A percentile compares a stretch with the other conserved stretches of the same genome.
These are phyloP conservation scores for Cladosporium sp. DNA, from an alignment of 2,329 filamentous ascomycete genomes.

Conservation along the genomic window DNA sequence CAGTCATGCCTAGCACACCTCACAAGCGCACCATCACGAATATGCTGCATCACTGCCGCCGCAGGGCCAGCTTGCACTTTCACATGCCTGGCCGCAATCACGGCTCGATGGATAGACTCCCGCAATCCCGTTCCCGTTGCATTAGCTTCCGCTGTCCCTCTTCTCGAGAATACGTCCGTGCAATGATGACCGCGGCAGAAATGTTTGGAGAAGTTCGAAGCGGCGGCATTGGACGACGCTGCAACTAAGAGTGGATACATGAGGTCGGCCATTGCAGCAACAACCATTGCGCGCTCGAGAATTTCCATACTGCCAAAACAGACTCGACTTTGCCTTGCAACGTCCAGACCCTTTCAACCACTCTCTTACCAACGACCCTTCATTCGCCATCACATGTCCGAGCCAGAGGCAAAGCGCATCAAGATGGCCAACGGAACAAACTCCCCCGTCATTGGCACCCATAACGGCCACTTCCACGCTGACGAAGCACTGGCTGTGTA, in stretches of 20 bases:
- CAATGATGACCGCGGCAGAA: neutral
- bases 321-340: neutral
- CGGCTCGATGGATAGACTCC: neutral
- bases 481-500: conserved; percentile 96
- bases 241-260: conserved; percentile 7
- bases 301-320: conserved; percentile 8
- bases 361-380: neutral
- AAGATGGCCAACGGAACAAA: conserved; percentile 57
- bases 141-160: neutral
- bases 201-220: neutral
- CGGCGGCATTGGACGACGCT: neutral
- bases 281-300: conserved; percentile 7
- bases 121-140: neutral
- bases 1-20: neutral
- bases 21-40: neutral
- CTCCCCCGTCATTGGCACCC: conserved; percentile 70
- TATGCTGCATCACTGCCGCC: neutral
- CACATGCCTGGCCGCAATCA: neutral
- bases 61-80: neutral
- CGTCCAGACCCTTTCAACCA: neutral
- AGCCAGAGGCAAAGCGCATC: conserved; percentile 64
- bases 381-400: conserved; percentile 11
- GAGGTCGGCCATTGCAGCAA: conserved; percentile 1
- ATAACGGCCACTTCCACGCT: conserved; percentile 98
- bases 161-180: neutral